These are phyloP conservation scores for Plasmodium gonderi DNA, from an alignment of 169 alveolate genomes.

Conservation along the genomic window DNA sequence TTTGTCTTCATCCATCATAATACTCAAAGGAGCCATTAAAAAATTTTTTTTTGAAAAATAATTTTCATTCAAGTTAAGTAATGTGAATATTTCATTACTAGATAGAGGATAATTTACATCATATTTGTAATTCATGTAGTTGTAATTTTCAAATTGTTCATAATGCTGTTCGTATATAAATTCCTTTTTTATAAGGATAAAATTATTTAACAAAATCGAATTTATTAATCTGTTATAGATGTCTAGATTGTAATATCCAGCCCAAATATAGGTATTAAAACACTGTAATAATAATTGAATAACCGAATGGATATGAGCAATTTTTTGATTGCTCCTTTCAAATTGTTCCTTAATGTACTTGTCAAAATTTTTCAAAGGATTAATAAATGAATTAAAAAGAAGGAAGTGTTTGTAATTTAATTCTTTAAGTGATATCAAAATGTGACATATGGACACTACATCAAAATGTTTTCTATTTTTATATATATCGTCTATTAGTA, in stretches of 20 bases:
- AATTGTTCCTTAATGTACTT: slow-evolving; percentile 65
- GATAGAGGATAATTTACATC: slow-evolving; percentile 52
- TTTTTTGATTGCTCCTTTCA: slow-evolving; percentile 7
- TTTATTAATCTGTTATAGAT: slow-evolving; percentile 60
- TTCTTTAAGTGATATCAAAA: slow-evolving; percentile 81
- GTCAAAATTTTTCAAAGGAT: slow-evolving; percentile 76
- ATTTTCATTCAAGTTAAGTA: slow-evolving; percentile 7
- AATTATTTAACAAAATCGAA: slow-evolving; percentile 51
- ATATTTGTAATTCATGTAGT: slow-evolving; percentile 41
- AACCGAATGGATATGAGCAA: slow-evolving; percentile 12
- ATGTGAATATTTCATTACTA: slow-evolving; percentile 15
- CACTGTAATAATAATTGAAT: slow-evolving; percentile 48
- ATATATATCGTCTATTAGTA: slow-evolving; percentile 82
- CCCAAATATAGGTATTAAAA: slow-evolving; percentile 73
- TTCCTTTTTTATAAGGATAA: slow-evolving; percentile 8
- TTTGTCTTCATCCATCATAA: too few species aligned
- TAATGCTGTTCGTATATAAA: slow-evolving; percentile 19
- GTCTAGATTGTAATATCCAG: slow-evolving; percentile 69
- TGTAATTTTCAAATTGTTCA: slow-evolving; percentile 38
- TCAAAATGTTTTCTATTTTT: slow-evolving; percentile 82
- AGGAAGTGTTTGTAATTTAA: slow-evolving; percentile 78
- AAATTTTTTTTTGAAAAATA: not conserved
- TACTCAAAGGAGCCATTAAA: not conserved
- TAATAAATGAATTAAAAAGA: slow-evolving; percentile 79
- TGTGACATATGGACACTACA: slow-evolving; percentile 82